Base-by-base conservation (phyloP, 2,329 filamentous ascomycete species). In the Pseudocercospora fijiensis region DNA sequence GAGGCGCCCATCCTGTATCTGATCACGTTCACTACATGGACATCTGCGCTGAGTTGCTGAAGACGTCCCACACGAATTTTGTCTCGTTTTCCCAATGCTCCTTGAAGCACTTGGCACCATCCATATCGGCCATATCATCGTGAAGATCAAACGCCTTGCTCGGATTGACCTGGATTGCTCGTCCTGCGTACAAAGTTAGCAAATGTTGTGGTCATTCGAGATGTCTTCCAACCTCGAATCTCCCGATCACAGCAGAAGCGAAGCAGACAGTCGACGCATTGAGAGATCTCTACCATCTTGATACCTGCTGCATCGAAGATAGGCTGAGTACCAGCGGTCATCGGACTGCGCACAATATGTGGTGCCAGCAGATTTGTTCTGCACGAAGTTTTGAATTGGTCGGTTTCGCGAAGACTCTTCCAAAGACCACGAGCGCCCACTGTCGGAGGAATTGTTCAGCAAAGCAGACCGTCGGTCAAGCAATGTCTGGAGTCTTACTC, bases 111-210 rank as follows among this genome's bases (percentile, higher is more conserved):
- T 49, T 64, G 13, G 47, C 41, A 9, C 64, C 58, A 57, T 62
- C 58, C 11, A 49, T 18, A 26, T 45, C 57, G 10, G 62, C 47
- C 37, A 41, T 9, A 47, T 66, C 58, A 43, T 66, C 64, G 26
- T 45, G 16, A 10, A 64, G 30, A 47, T 64, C 62, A 51, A 60
- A 66, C 49, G 33, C 28, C 24, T 52, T 53, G 9, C 61, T 58
- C 2, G 61, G 64, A 61, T 66, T 57, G n/a, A 66, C 62, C 47
- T 62, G 55, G 33, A 64, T 49, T 7, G 61, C 61, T 41, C 64
- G 53, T 2, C 16, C 37, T 41, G 8, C 6, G 8, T 18, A 41
- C 5, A 18, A 18, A 8, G 37, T 41, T n/a, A 41, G 37, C 37
- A n/a, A 37, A 37, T 16, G 33, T 2, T 13, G n/a, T 8, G 10